Percentiles rank a stretch among this genome's conserved stretches.
phyloP scores from a whole-genome alignment of 768 basidiomycete genomes.

The Psilocybe azurescens region DNA sequence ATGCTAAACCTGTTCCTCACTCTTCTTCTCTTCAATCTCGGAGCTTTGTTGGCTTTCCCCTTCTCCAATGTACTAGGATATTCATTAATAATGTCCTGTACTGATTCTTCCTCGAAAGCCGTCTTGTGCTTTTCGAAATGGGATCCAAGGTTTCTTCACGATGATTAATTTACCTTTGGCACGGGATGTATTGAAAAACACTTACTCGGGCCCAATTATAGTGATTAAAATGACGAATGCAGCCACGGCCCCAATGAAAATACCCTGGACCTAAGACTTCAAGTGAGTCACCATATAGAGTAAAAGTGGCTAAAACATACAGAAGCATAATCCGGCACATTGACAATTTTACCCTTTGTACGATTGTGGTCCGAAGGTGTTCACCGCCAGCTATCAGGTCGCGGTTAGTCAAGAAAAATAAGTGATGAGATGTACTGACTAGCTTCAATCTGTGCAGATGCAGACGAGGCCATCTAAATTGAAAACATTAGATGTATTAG shows the following conservation, averaged over 20 bases:
- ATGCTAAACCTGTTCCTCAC: not conserved
- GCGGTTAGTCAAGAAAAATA: not conserved
- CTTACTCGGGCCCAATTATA: constrained; percentile 78
- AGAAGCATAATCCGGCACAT: constrained; percentile 69
- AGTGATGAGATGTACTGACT: constrained; percentile 38
- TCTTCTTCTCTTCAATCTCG: not conserved
- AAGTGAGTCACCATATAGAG: not conserved
- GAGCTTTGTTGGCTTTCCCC: not conserved
- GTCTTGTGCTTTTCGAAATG: constrained; percentile 86
- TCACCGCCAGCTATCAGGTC: constrained; percentile 60
- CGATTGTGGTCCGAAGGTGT: constrained; percentile 55
- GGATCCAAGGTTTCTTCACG: constrained; percentile 61
- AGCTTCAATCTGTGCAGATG: constrained; percentile 83
- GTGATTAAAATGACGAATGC: constrained; percentile 79
- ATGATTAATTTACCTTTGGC: not conserved
- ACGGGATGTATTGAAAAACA: not conserved
- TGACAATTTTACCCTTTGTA: constrained; percentile 43
- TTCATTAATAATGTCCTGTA: constrained; percentile 40
- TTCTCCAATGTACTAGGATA: not conserved
- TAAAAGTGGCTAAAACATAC: constrained; percentile 26
- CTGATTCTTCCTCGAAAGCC: constrained; percentile 80
- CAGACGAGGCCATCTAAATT: constrained; percentile 65
- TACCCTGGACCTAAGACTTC: constrained; percentile 70
- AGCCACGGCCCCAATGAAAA: constrained; percentile 84
- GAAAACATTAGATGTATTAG: no score